A percentile compares a stretch with the other conserved stretches of the same genome.
phyloP scores from a whole-genome alignment of 2,329 filamentous ascomycete genomes.

The Westerdykella sp. region DNA sequence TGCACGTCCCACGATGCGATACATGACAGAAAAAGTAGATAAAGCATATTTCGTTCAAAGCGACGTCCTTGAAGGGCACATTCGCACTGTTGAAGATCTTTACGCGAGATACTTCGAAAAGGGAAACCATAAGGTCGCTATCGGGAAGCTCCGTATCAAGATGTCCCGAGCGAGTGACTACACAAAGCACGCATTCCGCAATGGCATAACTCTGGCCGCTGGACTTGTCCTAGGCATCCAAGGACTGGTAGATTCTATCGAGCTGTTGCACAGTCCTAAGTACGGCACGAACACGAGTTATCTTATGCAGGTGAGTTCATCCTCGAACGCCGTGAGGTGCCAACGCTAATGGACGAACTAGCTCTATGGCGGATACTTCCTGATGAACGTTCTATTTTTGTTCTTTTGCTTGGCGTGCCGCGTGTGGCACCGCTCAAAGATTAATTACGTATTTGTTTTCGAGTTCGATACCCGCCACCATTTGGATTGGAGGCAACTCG shows the following conservation, averaged over 20 bases:
- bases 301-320: slow-evolving; percentile 55
- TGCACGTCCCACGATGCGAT: slow-evolving; percentile 68
- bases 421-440: slow-evolving; percentile 74
- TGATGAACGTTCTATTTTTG: slow-evolving; percentile 71
- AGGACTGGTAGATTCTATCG: slow-evolving; percentile 37
- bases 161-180: slow-evolving; percentile 54
- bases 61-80: slow-evolving; percentile 72
- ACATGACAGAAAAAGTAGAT: slow-evolving; percentile 88
- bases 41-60: slow-evolving; percentile 88
- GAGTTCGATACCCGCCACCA: slow-evolving; percentile 85
- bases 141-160: slow-evolving; percentile 75
- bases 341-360: slow-evolving; percentile 36
- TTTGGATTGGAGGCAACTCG: slow-evolving; percentile 82
- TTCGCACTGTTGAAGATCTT: slow-evolving; percentile 77
- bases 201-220: slow-evolving; percentile 43
- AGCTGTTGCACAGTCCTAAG: slow-evolving; percentile 21
- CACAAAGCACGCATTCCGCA: slow-evolving; percentile 54
- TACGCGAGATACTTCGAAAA: slow-evolving; percentile 93
- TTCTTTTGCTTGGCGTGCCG: slow-evolving; percentile 83
- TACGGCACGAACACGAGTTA: slow-evolving; percentile 36
- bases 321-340: slow-evolving; percentile 1
- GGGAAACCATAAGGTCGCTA: slow-evolving; percentile 86
- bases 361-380: slow-evolving; percentile 88
- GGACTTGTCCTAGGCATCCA: slow-evolving; percentile 41
- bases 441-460: slow-evolving; percentile 96